Evolutionary conservation across 768 basidiomycete genomes (phyloP), one percentile per base, ranked within the genome.

Genomic region (Pleurotus eryngii): DNA sequence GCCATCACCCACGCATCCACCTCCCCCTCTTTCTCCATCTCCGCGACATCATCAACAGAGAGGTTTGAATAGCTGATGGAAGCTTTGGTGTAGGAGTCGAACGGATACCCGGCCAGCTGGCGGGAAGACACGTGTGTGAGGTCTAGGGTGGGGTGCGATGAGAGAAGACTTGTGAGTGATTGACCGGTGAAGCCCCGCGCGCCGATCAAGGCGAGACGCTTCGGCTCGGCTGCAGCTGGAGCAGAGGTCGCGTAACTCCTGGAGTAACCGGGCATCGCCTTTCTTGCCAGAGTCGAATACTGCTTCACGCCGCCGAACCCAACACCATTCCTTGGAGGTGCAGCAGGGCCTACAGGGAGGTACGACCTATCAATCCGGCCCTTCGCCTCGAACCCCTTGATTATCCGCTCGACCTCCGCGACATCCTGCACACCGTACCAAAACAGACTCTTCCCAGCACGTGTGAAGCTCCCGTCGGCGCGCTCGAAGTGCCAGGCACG

Each of bases 1-100:
- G 97, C 97, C 91, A 98, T 95, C 54, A 98, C 85, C 96, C 97
- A 99, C 7, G 94, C 96, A 67, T 99, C 96, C 15, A 99, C 93
- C 66, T 89, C 90, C 7, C 90, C 87, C 49, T 84, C 76, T 72
- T 87, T 86, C 73, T 98, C 97, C 87, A 99, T 90, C 67, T 74
- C 77, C 69, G 92, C 86, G 8, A 98, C 90, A 63, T 97, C 91
- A 57, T 78, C 74, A 8, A 79, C 69, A 0, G 86, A 87, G 14
- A 99, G 79, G 72, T 96, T 92, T 58, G 85, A 83, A 75, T 97
- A 98, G 14, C 69, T 80, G 47, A 98, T 70, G 1, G 78, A 56
- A 0, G 81, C 71, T 71, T 96, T 96, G 61, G 83, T 83, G 73
- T 99, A 98, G 40, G 85, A 87, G 17, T 86, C 79, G 48, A 99